These are phyloP conservation scores for Rhizopus microsporus DNA, from an alignment of 371 early-diverging fungal species.

Conservation along the genomic window DNA sequence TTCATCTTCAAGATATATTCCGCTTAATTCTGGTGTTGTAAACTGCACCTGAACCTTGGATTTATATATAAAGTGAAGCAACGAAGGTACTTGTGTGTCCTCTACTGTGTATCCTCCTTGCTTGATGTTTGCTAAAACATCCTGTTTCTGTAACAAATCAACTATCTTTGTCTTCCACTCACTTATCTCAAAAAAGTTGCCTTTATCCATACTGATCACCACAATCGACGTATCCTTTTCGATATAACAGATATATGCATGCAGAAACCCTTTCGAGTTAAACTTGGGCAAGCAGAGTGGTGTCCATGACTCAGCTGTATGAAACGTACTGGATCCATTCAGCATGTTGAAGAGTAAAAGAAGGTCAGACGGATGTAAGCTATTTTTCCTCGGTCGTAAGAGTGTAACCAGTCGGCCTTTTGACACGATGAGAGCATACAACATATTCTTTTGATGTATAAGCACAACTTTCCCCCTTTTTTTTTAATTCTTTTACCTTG, in stretches of 20 bases:
- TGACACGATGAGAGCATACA: slow-evolving; percentile 80
- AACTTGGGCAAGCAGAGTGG: slow-evolving; percentile 95
- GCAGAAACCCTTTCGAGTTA: slow-evolving; percentile 85
- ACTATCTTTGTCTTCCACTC: slow-evolving; percentile 69
- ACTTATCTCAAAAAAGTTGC: slow-evolving; percentile 81
- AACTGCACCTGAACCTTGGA: slow-evolving; percentile 70
- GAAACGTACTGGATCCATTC: slow-evolving; percentile 71
- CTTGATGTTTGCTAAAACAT: slow-evolving; percentile 27
- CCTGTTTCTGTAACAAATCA: slow-evolving; percentile 37
- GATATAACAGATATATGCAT: slow-evolving; percentile 86
- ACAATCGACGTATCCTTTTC: slow-evolving; percentile 70
- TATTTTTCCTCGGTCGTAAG: slow-evolving; percentile 75
- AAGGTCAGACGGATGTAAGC: slow-evolving; percentile 83
- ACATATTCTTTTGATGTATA: slow-evolving; percentile 42
- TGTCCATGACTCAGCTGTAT: slow-evolving; percentile 86
- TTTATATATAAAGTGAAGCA: slow-evolving; percentile 79
- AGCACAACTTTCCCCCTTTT: not conserved
- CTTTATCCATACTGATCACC: slow-evolving; percentile 78
- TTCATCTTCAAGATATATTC: slow-evolving; percentile 44
- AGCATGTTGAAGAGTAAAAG: slow-evolving; percentile 86
- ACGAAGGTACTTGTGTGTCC: slow-evolving; percentile 66
- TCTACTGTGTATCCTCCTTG: slow-evolving; percentile 47
- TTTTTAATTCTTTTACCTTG: slow-evolving; percentile 6
- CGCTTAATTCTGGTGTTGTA: slow-evolving; percentile 62
- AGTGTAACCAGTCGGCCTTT: slow-evolving; percentile 78